Evolutionary conservation across 2,329 filamentous ascomycete species (phyloP).

Genomic region (Cytospora paraplurivora): DNA sequence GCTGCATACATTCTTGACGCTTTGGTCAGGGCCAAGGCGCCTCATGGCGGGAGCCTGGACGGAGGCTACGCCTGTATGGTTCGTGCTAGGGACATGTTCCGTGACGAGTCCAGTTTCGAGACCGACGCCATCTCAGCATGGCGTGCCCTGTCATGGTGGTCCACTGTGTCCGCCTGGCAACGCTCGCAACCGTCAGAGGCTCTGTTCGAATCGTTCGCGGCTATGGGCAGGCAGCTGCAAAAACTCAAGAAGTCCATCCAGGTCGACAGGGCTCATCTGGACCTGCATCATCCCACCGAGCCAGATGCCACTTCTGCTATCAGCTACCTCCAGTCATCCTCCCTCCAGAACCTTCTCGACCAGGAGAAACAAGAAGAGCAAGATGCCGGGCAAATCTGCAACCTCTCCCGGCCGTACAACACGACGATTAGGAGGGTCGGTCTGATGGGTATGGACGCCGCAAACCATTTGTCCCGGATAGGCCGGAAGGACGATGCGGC

Average conservation of each 20-base stretch:
- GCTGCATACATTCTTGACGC: constrained; percentile 43
- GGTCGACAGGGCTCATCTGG: constrained; percentile 56
- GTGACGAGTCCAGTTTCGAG: constrained; percentile 39
- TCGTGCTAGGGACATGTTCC: constrained; percentile 48
- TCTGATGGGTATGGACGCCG: constrained; percentile 50
- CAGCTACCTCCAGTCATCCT: constrained; percentile 33
- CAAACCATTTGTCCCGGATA: constrained; percentile 46
- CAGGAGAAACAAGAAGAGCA: constrained; percentile 31
- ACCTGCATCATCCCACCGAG: constrained; percentile 55
- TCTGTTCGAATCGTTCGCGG: constrained; percentile 56
- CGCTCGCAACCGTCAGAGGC: constrained; percentile 47
- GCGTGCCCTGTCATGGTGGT: constrained; percentile 52
- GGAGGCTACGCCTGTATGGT: constrained; percentile 52
- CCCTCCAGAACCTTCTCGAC: constrained; percentile 34
- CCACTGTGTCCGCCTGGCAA: constrained; percentile 53
- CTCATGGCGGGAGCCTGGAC: constrained; percentile 47
- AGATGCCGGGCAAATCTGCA: constrained; percentile 12
- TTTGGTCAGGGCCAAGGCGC: constrained; percentile 42
- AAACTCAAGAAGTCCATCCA: constrained; percentile 41
- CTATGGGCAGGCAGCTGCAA: constrained; percentile 42
- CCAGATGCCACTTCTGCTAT: constrained; percentile 53
- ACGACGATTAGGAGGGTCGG: constrained; percentile 36
- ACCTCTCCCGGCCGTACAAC: constrained; percentile 31
- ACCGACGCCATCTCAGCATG: constrained; percentile 47
- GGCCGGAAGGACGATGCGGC: constrained; percentile 47